These are phyloP conservation scores for Lipomyces sp. DNA, from an alignment of 805 yeast species.

Conservation along the genomic window DNA sequence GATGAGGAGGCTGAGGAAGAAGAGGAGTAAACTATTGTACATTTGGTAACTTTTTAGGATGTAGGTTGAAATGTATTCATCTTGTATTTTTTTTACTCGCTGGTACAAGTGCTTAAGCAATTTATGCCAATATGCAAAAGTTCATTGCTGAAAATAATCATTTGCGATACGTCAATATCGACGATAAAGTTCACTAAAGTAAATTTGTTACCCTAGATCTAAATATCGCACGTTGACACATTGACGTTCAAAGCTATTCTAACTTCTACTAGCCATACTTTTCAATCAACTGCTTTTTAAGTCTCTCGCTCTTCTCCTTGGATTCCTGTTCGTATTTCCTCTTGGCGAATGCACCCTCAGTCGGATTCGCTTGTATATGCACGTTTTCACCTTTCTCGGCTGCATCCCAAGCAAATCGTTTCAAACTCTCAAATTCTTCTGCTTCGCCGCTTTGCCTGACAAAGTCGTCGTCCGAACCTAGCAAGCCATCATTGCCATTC, in stretches of 20 bases:
- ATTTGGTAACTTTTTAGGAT: slow-evolving; percentile 2
- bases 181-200: no score
- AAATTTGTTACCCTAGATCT: not conserved
- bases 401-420: slow-evolving; percentile 56
- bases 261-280: slow-evolving; percentile 48
- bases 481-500: slow-evolving; percentile 51
- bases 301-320: slow-evolving; percentile 42
- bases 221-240: not conserved
- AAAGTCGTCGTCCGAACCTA: slow-evolving; percentile 50
- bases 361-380: slow-evolving; percentile 53
- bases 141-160: not conserved
- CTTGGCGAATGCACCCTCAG: slow-evolving; percentile 50
- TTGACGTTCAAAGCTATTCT: slow-evolving; percentile 15
- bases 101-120: slow-evolving; percentile 4
- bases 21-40: slow-evolving; percentile 33
- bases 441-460: slow-evolving; percentile 56
- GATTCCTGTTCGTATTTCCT: slow-evolving; percentile 46
- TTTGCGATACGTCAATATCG: no score
- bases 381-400: slow-evolving; percentile 45
- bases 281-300: slow-evolving; percentile 46
- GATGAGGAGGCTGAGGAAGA: slow-evolving; percentile 68
- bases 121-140: slow-evolving; percentile 9
- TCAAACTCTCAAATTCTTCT: slow-evolving; percentile 54
- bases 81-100: slow-evolving; percentile 6
- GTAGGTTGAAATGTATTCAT: not conserved